Evolutionary conservation across 305 asterid species (phyloP), one percentile per base, ranked within the genome.

Genomic region (Andrographis paniculata): DNA sequence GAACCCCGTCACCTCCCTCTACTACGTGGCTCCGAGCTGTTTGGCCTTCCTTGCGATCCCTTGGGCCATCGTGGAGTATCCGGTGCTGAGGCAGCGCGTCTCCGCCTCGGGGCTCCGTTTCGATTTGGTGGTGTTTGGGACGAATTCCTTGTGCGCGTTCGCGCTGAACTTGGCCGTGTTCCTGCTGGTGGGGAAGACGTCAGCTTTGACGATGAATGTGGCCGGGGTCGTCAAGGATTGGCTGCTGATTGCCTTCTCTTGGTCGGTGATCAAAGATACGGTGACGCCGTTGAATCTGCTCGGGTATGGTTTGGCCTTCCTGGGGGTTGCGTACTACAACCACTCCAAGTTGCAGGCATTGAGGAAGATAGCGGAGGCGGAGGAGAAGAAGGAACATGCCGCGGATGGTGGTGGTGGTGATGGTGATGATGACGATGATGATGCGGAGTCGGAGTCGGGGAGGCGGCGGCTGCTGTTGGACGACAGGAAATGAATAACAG

Each of bases 171-270:
- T 65, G 4, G 71, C 66, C 9, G 71, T 65, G 33, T 65, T 65
- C 50, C 44, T 65, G 46, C 71, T 59, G 27, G 71, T 65, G 10
- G 71, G 71, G n/a, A 65, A 65, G 63, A 65, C 71, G 6, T 65
- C 71, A 9, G 66, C 71, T 16, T 43, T 65, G 71, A 65, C 71
- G 6, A 65, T 65, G 71, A 65, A 65, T 55, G 71, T 65, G 61
- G 71, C 71, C 20, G 71, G 71, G 21, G 71, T 65, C 39, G 66
- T 65, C 15, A 65, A 65, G 48, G 71, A 65, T 36, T 65, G 71
- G 71, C 55, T 65, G 17, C 36, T 65, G 71, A 65, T 65, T 44
- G 69, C 69, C 14, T 64, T 64, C 38, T 64, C 69, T 10, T 64
- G 70, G 70, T 64, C 70, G 20, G 65, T 59, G 11, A 60, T 65